Conservation (phyloP, 1,284 basidiomycete species). For the Pterulicium gracile region DNA sequence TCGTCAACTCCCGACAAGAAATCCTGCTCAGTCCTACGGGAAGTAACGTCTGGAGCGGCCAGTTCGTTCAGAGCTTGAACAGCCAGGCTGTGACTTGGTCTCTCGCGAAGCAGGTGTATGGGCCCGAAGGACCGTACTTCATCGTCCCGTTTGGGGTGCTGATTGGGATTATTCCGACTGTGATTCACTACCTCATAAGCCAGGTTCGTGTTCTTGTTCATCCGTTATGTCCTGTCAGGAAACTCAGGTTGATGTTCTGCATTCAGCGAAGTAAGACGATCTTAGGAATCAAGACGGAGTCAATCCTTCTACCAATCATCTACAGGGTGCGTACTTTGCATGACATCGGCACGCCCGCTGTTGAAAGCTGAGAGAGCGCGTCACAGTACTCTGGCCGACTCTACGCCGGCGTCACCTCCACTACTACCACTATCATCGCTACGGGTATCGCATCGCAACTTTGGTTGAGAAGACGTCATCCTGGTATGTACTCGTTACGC, state of each 20-base stretch:
- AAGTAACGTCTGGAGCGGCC: slow-evolving; percentile 30
- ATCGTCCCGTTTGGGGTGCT: slow-evolving; percentile 41
- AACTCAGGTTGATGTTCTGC: not conserved
- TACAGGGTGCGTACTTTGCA: slow-evolving; percentile 35
- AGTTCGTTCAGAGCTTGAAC: slow-evolving; percentile 27
- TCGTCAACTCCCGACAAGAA: slow-evolving; percentile 27
- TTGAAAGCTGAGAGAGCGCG: no score
- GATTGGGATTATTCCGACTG: slow-evolving; percentile 39
- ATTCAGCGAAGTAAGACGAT: slow-evolving; percentile 38
- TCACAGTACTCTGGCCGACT: no score
- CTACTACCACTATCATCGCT: slow-evolving; percentile 35
- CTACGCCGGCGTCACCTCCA: slow-evolving; percentile 42
- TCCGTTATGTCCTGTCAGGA: not conserved
- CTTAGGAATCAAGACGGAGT: slow-evolving; percentile 35
- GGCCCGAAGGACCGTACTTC: slow-evolving; percentile 39
- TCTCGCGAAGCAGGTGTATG: slow-evolving; percentile 43
- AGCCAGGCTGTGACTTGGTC: slow-evolving; percentile 38
- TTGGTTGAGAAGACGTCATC: slow-evolving; percentile 43
- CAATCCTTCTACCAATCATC: slow-evolving; percentile 42
- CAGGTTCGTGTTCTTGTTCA: slow-evolving; percentile 22
- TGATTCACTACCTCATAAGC: slow-evolving; percentile 39
- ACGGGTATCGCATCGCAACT: slow-evolving; percentile 48
- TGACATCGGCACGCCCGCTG: no score
- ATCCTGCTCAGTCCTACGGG: slow-evolving; percentile 26
- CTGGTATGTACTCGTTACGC: no score